These are phyloP conservation scores for Cladophialophora bantiana DNA, from an alignment of 2,329 filamentous ascomycete species.

Conservation along the genomic window DNA sequence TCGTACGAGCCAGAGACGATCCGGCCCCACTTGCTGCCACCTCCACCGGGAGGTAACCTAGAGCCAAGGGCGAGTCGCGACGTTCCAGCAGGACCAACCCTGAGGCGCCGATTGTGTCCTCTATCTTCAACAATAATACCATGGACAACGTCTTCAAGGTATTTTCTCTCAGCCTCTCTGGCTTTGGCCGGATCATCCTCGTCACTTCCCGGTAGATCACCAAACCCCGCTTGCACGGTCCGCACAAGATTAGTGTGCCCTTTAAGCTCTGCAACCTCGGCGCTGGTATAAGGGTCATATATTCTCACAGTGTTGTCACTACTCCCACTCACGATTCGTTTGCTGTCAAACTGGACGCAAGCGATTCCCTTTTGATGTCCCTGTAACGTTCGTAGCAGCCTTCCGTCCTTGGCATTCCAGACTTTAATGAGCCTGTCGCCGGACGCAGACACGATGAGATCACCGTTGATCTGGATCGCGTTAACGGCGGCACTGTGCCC, in stretches of 20 bases:
- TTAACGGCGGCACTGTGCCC: constrained; percentile 94
- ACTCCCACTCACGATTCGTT: constrained; percentile 91
- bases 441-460: constrained; percentile 91
- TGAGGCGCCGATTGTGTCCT: constrained; percentile 42
- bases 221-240: constrained; percentile 94
- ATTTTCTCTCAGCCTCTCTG: constrained; percentile 73
- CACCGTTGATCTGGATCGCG: constrained; percentile 85
- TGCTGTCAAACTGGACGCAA: constrained; percentile 94
- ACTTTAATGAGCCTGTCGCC: constrained; percentile 93
- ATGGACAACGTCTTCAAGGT: constrained; percentile 64
- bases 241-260: constrained; percentile 86
- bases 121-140: constrained; percentile 51
- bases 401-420: constrained; percentile 85
- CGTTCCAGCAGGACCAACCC: constrained; percentile 69
- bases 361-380: constrained; percentile 96
- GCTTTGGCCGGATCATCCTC: constrained; percentile 78
- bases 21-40: constrained; percentile 86
- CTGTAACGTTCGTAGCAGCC: constrained; percentile 76
- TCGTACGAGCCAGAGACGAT: constrained; percentile 98
- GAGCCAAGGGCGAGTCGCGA: constrained; percentile 71
- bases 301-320: constrained; percentile 96
- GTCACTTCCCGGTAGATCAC: constrained; percentile 80
- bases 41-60: constrained; percentile 87
- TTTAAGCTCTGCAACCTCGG: constrained; percentile 86
- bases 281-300: constrained; percentile 83